These are phyloP conservation scores for Apiotrichum siamense DNA, from an alignment of 1,284 basidiomycete genomes.

Conservation along the genomic window DNA sequence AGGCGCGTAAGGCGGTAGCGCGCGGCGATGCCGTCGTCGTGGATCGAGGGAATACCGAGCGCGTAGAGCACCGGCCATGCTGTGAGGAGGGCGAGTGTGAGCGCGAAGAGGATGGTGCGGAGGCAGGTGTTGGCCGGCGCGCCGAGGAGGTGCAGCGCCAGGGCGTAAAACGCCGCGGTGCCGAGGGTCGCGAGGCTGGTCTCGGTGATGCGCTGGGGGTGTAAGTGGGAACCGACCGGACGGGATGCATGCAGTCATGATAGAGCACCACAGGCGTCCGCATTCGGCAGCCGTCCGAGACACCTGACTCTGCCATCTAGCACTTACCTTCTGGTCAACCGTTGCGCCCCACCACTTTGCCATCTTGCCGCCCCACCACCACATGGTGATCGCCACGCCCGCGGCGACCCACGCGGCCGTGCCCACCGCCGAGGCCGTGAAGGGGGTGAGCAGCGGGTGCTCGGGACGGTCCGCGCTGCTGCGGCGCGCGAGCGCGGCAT, in stretches of 20 bases:
- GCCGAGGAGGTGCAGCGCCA: slow-evolving; percentile 62
- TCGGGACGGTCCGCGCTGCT: slow-evolving; percentile 56
- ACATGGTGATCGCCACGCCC: slow-evolving; percentile 58
- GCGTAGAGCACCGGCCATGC: slow-evolving; percentile 64
- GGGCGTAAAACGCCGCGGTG: slow-evolving; percentile 52
- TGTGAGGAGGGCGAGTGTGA: slow-evolving; percentile 62
- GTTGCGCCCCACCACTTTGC: slow-evolving; percentile 51
- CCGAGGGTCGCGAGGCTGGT: slow-evolving; percentile 56
- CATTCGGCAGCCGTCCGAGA: not conserved
- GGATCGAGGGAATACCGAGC: slow-evolving; percentile 58
- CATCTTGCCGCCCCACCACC: slow-evolving; percentile 68
- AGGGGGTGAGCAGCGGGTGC: slow-evolving; percentile 58
- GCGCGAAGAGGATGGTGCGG: slow-evolving; percentile 60
- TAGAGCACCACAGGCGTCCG: not conserved
- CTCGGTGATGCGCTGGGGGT: slow-evolving; percentile 41
- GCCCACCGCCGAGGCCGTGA: slow-evolving; percentile 59
- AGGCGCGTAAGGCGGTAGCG: slow-evolving; percentile 60
- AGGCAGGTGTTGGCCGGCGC: slow-evolving; percentile 61
- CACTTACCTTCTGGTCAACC: slow-evolving; percentile 21
- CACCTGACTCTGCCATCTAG: not conserved
- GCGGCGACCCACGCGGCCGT: slow-evolving; percentile 60
- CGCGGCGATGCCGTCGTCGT: slow-evolving; percentile 31
- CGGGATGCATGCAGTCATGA: not conserved
- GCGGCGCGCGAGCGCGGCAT: slow-evolving; percentile 19
- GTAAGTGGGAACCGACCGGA: not conserved